Base-by-base conservation (phyloP, 306 rosid species). In the Corylus avellana region DNA sequence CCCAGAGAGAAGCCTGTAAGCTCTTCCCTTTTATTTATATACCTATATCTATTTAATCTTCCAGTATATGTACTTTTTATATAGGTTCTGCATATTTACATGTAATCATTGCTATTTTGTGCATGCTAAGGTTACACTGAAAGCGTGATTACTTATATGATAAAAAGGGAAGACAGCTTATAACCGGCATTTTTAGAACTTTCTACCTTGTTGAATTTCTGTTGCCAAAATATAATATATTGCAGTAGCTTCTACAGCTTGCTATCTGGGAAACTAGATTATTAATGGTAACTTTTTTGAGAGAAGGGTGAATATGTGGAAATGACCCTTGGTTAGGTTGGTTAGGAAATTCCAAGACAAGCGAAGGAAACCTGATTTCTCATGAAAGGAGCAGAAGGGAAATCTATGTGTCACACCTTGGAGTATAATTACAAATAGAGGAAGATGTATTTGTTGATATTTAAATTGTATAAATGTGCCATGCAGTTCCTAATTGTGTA, bases 1-100 rank as follows among this genome's bases (percentile, higher is more conserved):
- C 98, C 98, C 3, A 87, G 98, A 79, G 91, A 90, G 84, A 92
- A 95, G 91, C 98, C 82, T 72, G 97, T 92, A 84, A 84, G 87
- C 75, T 16, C 48, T 17, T 54, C 10, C 10, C 16, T 64, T 35
- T 46, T 4, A 44, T 16, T 80, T 77, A 57, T 57, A 5, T 16
- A 54, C 22, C 3, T 71, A 22, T 29, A 0, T 70, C 72, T 64
- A 4, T 32, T 1, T 10, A 16, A 57, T 20, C 7, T 22, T 39
- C 39, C 27, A 75, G 18, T 53, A 17, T 32, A 32, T 32, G 35
- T 79, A 16, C 57, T 47, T 55, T 7, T 42, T 7, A 11, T 70
- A 3, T 27, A 14, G 49, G 70, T 32, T 6, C 22, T 59, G 44
- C 48, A 49, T 49, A 42, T 49, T 61, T 72, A 16, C 32, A 62